phyloP scores from a whole-genome alignment of 1,284 basidiomycete genomes.

The Abortiporus biennis region DNA sequence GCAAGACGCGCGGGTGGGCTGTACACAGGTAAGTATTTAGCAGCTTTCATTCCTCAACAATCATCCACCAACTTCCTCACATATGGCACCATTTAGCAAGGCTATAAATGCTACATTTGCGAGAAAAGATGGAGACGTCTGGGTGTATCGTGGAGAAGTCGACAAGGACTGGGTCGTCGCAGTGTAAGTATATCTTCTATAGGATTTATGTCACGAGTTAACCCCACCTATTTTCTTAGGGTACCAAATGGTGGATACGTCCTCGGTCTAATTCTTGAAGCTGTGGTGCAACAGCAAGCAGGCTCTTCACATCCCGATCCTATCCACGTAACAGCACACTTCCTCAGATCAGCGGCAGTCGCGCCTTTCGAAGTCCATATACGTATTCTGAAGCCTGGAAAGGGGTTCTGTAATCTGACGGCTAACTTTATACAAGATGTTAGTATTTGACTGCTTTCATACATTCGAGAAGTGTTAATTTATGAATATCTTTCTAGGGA shows the following conservation, averaged over 20 bases:
- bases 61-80: too few species aligned
- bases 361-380: constrained; percentile 41
- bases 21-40: too few species aligned
- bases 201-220: not conserved
- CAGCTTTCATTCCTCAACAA: too few species aligned
- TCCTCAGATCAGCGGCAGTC: constrained; percentile 35
- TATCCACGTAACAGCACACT: constrained; percentile 55
- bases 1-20: too few species aligned
- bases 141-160: constrained; percentile 3
- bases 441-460: constrained; percentile 10
- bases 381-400: constrained; percentile 38
- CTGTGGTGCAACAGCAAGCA: constrained; percentile 45
- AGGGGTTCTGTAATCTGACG: constrained; percentile 44
- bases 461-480: not conserved
- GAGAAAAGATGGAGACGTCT: too few species aligned
- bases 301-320: constrained; percentile 43
- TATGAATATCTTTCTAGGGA: constrained; percentile 27
- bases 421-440: constrained; percentile 55
- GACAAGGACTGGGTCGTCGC: constrained; percentile 6
- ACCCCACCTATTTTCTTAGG: constrained; percentile 21
- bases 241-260: constrained; percentile 56
- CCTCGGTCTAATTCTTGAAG: constrained; percentile 46
- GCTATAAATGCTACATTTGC: too few species aligned
- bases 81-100: too few species aligned
- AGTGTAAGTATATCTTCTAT: constrained; percentile 4